Conservation (phyloP, 768 basidiomycete genomes). For the Favolaschia claudopus region DNA sequence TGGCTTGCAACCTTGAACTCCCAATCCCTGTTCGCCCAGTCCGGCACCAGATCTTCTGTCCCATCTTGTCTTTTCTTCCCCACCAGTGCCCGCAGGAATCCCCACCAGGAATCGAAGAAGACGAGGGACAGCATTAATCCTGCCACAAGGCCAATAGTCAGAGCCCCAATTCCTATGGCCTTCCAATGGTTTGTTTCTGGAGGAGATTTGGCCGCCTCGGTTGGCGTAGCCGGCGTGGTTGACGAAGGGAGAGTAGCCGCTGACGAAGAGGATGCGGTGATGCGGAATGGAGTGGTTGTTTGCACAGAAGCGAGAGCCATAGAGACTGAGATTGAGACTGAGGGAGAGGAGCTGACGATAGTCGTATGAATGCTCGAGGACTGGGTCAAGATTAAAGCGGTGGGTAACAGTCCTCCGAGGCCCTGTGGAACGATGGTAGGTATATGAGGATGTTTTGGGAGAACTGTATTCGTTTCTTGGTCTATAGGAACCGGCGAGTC, state of each 20-base stretch:
- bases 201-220: constrained; percentile 41
- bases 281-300: constrained; percentile 7
- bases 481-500: constrained; percentile 9
- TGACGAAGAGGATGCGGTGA: constrained; percentile 16
- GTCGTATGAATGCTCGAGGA: constrained; percentile 3
- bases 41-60: constrained; percentile 66
- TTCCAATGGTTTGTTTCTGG: constrained; percentile 67
- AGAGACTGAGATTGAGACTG: constrained; percentile 6
- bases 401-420: constrained; percentile 10
- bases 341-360: constrained; percentile 10
- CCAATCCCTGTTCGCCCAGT: constrained; percentile 71
- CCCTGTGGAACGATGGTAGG: neutral
- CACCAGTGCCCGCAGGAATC: constrained; percentile 60
- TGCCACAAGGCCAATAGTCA: constrained; percentile 67
- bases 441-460: constrained; percentile 9
- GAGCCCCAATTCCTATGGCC: constrained; percentile 71
- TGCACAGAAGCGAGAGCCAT: neutral
- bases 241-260: constrained; percentile 9
- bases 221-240: constrained; percentile 36
- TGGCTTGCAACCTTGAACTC: constrained; percentile 57
- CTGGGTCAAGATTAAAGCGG: neutral
- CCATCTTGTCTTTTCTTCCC: constrained; percentile 48
- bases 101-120: constrained; percentile 78
- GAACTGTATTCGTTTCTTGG: neutral
- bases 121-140: constrained; percentile 61